These are phyloP conservation scores for Monosporascus cannonballus DNA, from an alignment of 2,329 filamentous ascomycete species.

Conservation along the genomic window DNA sequence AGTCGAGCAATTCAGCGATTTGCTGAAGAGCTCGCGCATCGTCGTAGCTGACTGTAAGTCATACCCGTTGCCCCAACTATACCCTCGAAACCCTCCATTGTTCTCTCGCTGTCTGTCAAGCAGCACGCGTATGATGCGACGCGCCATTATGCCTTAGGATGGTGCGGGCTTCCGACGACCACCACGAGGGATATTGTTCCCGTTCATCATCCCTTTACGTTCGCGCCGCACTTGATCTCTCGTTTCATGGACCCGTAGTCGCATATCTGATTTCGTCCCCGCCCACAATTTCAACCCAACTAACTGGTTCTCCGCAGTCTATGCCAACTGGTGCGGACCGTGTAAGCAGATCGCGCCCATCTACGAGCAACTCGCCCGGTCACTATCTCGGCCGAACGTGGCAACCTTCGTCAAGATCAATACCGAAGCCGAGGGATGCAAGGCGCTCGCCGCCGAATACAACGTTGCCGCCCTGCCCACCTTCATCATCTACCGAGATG, in stretches of 20 bases:
- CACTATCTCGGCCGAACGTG: constrained; percentile 63
- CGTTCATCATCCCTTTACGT: too few relatives aligned
- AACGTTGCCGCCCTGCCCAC: constrained; percentile 74
- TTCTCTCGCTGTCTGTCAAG: constrained; percentile 3
- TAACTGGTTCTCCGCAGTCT: constrained; percentile 52
- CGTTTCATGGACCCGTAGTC: background rate
- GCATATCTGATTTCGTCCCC: too few relatives aligned
- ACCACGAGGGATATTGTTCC: too few relatives aligned
- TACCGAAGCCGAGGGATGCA: constrained; percentile 58
- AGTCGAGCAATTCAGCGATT: constrained; percentile 55
- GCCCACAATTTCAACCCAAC: constrained; percentile 1
- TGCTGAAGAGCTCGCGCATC: constrained; percentile 67
- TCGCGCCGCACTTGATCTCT: background rate
- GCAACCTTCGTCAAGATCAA: constrained; percentile 87
- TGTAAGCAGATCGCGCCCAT: constrained; percentile 79
- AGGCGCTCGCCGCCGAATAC: constrained; percentile 68
- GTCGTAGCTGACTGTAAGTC: constrained; percentile 85
- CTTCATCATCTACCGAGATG: constrained; percentile 82
- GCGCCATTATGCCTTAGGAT: constrained; percentile 1
- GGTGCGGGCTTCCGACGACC: too few relatives aligned
- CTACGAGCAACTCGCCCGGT: constrained; percentile 69
- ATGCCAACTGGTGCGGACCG: constrained; percentile 78
- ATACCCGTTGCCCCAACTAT: constrained; percentile 1
- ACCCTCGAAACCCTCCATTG: background rate
- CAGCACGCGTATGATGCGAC: constrained; percentile 4